Conservation (phyloP, 2,329 filamentous ascomycete genomes). For the Fusarium pseudonygamai region DNA sequence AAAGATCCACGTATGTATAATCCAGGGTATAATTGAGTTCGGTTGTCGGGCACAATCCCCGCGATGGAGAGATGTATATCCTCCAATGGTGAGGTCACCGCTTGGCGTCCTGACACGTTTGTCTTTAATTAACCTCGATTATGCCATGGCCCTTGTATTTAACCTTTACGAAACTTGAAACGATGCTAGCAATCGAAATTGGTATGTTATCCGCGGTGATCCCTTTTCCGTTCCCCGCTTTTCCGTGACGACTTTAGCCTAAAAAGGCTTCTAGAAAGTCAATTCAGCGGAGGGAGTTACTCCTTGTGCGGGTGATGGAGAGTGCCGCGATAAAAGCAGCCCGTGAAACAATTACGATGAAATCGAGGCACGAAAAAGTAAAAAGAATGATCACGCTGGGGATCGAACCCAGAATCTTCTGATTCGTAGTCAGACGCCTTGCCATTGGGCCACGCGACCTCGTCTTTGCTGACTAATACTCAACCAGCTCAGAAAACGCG, state of each 20-base stretch:
- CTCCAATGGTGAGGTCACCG: not conserved
- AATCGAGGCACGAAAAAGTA: not conserved
- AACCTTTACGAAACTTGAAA: constrained; percentile 5
- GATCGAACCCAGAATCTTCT: constrained; percentile 36
- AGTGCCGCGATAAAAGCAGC: fast-evolving
- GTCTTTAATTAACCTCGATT: not conserved
- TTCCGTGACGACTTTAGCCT: constrained; percentile 4
- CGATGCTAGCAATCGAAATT: not conserved
- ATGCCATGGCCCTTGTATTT: not conserved
- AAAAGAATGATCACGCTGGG: constrained; percentile 29
- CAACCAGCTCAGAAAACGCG: not conserved
- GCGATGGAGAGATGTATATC: constrained; percentile 1
- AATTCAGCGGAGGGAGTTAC: not conserved
- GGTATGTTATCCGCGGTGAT: constrained; percentile 3
- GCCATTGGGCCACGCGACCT: constrained; percentile 32
- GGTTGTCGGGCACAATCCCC: not conserved
- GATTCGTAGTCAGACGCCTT: constrained; percentile 36
- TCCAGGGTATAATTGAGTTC: not conserved
- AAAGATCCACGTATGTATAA: not conserved
- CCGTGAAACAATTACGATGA: fast-evolving
- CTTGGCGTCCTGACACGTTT: not conserved
- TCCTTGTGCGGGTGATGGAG: not conserved
- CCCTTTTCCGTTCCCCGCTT: constrained; percentile 3
- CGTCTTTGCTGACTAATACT: not conserved
- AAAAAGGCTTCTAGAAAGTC: not conserved